phyloP scores from a whole-genome alignment of 2,329 filamentous ascomycete genomes.

The Scedosporium aurantiacum region DNA sequence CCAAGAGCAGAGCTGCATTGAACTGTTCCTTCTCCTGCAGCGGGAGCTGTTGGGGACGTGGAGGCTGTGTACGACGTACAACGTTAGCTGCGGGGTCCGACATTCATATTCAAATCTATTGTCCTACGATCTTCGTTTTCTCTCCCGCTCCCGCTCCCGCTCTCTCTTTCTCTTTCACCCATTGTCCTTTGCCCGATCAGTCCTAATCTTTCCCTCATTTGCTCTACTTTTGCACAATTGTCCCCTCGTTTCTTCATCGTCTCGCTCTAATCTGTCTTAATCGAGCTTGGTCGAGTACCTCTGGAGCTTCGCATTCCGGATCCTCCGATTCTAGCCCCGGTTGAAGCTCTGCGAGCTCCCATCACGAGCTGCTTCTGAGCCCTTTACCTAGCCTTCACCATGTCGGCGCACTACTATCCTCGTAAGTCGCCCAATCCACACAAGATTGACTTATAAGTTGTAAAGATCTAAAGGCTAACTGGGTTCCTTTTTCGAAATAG shows the following conservation, averaged over 20 bases:
- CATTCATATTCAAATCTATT: background rate
- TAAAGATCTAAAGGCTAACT: conserved; percentile 11
- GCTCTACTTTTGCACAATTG: background rate
- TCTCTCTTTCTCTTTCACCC: background rate
- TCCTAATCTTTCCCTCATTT: background rate
- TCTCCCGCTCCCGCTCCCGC: background rate
- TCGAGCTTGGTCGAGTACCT: background rate
- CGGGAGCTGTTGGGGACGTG: background rate
- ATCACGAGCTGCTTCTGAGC: background rate
- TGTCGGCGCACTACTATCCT: conserved; percentile 36
- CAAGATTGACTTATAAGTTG: background rate
- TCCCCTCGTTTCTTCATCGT: background rate
- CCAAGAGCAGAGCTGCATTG: background rate
- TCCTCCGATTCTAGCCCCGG: background rate
- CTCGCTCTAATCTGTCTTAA: background rate
- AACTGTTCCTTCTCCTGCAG: background rate
- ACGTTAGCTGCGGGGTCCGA: background rate
- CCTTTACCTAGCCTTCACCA: conserved; percentile 12
- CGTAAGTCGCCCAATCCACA: conserved; percentile 22
- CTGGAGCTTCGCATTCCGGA: background rate
- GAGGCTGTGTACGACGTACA: background rate
- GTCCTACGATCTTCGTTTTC: background rate
- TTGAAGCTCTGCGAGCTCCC: background rate
- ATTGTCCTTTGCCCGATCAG: background rate
- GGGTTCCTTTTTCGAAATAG: conserved; percentile 16